phyloP scores from a whole-genome alignment of 352 stramenopile species.

The Phytophthora nicotianae region DNA sequence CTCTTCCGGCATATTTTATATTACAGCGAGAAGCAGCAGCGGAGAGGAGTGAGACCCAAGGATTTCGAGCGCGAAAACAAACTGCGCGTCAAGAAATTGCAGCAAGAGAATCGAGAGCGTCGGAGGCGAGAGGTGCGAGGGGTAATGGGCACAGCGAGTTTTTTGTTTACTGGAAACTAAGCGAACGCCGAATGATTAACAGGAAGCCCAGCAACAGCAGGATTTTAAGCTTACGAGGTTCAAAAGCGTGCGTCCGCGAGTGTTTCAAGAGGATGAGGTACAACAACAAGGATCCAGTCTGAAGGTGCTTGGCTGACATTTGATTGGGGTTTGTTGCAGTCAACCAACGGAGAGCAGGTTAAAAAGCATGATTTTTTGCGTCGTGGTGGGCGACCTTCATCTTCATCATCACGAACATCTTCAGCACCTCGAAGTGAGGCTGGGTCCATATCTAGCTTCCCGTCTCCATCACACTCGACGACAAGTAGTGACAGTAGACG shows the following conservation, averaged over 20 bases:
- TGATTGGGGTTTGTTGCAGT: constrained; percentile 12
- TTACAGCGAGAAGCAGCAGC: constrained; percentile 61
- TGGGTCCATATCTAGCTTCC: constrained; percentile 11
- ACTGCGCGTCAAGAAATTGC: constrained; percentile 60
- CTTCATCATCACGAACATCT: constrained; percentile 15
- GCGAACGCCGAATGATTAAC: background rate
- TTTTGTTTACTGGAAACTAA: constrained; percentile 9
- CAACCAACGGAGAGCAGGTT: constrained; percentile 12
- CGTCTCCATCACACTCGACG: constrained; percentile 23
- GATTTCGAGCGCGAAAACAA: constrained; percentile 76
- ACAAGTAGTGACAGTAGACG: constrained; percentile 19
- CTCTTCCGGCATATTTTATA: constrained; percentile 3
- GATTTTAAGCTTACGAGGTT: constrained; percentile 75
- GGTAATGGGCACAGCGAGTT: background rate
- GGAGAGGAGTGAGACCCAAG: constrained; percentile 55
- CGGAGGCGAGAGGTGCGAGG: constrained; percentile 43
- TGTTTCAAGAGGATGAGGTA: constrained; percentile 47
- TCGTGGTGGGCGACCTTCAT: constrained; percentile 25
- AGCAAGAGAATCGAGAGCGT: constrained; percentile 62
- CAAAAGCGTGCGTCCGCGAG: constrained; percentile 56
- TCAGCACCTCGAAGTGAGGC: constrained; percentile 23
- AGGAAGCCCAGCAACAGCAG: constrained; percentile 46
- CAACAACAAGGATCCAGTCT: background rate
- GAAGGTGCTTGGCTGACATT: background rate
- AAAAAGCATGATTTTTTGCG: constrained; percentile 44